A percentile compares a stretch with the other conserved stretches of the same genome.
These are phyloP conservation scores for Aspergillus heteromorphus DNA, from an alignment of 495 filamentous ascomycete species.

Conservation along the genomic window DNA sequence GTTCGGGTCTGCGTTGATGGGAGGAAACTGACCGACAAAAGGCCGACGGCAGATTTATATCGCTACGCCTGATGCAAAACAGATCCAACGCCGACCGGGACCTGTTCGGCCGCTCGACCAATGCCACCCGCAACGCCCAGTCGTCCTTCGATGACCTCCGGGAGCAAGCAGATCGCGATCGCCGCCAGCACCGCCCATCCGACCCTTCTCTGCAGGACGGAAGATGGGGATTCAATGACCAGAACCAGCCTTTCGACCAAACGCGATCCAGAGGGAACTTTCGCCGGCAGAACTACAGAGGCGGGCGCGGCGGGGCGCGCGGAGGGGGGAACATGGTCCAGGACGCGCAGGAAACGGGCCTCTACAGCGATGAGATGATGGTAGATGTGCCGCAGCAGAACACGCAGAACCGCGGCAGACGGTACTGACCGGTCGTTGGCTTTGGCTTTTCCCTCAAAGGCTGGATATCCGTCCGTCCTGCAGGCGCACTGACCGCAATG, in stretches of 20 bases:
- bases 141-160: constrained; percentile 38
- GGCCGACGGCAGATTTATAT: constrained; percentile 81
- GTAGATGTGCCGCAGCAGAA: constrained; percentile 30
- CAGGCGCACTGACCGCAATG: no score
- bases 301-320: constrained; percentile 7
- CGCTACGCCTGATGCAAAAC: constrained; percentile 63
- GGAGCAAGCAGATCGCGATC: constrained; percentile 44
- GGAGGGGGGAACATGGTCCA: constrained; percentile 9
- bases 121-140: constrained; percentile 8
- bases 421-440: background rate
- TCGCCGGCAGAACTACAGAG: constrained; percentile 9
- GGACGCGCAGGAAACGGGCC: constrained; percentile 16
- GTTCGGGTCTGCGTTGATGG: background rate
- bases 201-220: constrained; percentile 55
- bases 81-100: constrained; percentile 27
- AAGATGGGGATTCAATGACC: constrained; percentile 49
- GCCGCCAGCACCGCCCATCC: constrained; percentile 34
- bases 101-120: constrained; percentile 24
- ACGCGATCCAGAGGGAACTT: constrained; percentile 1
- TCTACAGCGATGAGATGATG: constrained; percentile 44
- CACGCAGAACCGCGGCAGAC: constrained; percentile 18
- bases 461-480: no score
- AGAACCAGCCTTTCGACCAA: constrained; percentile 23
- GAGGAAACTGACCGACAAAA: constrained; percentile 32
- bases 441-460: no score